These are phyloP conservation scores for Ramaria sp. DNA, from an alignment of 768 basidiomycete species.

Conservation along the genomic window DNA sequence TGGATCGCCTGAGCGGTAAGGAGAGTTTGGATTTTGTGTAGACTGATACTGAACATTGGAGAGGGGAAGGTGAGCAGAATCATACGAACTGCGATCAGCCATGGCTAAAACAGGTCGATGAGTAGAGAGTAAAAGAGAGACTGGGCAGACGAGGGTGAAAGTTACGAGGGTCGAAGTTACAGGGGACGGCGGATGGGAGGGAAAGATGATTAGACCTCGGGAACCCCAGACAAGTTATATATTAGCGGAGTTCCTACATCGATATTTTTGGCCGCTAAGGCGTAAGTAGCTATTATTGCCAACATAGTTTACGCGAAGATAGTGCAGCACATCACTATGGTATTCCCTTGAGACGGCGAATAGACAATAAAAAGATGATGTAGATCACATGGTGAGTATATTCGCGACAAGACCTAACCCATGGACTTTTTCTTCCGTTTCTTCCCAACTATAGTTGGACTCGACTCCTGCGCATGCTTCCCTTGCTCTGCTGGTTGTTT, in stretches of 20 bases:
- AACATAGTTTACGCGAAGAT: too few species aligned
- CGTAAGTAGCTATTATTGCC: too few species aligned
- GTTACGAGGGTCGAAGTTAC: background rate
- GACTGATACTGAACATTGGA: constrained; percentile 10
- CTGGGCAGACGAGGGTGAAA: background rate
- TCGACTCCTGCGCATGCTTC: background rate
- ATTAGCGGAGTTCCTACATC: background rate
- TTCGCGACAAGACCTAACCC: background rate
- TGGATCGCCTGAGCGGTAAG: constrained; percentile 55
- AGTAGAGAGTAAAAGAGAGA: constrained; percentile 1
- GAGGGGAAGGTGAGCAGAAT: constrained; percentile 12
- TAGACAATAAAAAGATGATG: background rate
- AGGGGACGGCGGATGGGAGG: background rate
- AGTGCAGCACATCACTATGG: background rate
- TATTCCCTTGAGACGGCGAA: background rate
- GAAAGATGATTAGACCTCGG: background rate
- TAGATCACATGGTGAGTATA: background rate
- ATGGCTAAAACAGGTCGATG: background rate
- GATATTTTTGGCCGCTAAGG: background rate
- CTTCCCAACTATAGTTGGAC: background rate
- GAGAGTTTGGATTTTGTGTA: constrained; percentile 17
- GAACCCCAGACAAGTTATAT: background rate
- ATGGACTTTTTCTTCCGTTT: constrained; percentile 10
- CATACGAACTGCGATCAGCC: constrained; percentile 9
- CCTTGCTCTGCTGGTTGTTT: background rate